These are phyloP conservation scores for Santalum album DNA, from an alignment of 164 flowering plant species.

Conservation along the genomic window DNA sequence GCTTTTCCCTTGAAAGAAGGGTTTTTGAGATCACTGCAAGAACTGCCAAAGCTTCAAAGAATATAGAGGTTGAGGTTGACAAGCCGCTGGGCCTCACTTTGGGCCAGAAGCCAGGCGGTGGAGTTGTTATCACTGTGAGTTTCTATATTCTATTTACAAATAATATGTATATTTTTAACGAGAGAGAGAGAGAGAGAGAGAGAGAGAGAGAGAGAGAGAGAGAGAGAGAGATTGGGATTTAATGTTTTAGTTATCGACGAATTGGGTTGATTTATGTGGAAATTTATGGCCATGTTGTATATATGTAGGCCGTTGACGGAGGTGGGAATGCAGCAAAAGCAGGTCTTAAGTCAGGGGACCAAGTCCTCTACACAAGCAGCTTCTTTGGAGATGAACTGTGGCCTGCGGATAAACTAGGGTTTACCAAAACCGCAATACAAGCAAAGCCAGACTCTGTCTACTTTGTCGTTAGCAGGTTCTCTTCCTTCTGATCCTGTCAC, in stretches of 20 bases:
- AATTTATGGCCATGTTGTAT: not conserved
- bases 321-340: conserved; percentile 96
- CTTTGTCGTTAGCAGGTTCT: conserved; percentile 90
- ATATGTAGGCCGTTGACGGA: conserved; percentile 58
- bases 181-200: not conserved
- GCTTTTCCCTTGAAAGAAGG: conserved; percentile 11
- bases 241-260: too few species aligned
- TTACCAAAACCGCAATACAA: conserved; percentile 93
- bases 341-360: conserved; percentile 86
- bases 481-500: not conserved
- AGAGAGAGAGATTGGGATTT: too few species aligned
- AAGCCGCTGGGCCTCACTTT: conserved; percentile 89
- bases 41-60: conserved; percentile 74
- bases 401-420: conserved; percentile 98
- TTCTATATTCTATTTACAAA: not conserved
- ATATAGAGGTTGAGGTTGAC: conserved; percentile 92
- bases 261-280: not conserved
- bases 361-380: conserved; percentile 93
- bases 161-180: not conserved
- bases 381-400: conserved; percentile 98
- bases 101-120: conserved; percentile 89
- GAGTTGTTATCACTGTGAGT: conserved; percentile 83
- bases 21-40: conserved; percentile 54
- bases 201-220: too few species aligned
- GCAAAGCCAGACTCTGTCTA: conserved; percentile 95